Evolutionary conservation across 1,139 yeast species (phyloP).

Genomic region (Arxiozyma slooffiae): DNA sequence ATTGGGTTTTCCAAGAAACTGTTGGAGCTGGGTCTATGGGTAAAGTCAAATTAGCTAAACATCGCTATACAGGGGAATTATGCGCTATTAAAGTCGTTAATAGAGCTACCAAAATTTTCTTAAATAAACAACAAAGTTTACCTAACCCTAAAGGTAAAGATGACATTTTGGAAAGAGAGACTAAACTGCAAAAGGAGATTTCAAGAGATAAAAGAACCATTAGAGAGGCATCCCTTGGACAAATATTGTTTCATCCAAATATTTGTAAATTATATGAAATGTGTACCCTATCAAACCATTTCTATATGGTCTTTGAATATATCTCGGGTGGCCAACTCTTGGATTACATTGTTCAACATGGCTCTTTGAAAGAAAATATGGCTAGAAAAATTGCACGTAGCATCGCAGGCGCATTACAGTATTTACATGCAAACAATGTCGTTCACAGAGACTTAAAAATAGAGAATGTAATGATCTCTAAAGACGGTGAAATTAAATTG

Average conservation of each 20-base stretch:
- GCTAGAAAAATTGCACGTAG: constrained; percentile 92
- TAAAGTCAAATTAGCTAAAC: constrained; percentile 86
- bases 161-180: constrained; percentile 43
- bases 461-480: constrained; percentile 89
- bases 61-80: constrained; percentile 66
- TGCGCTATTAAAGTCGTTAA: constrained; percentile 84
- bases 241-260: constrained; percentile 77
- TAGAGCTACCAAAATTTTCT: constrained; percentile 64
- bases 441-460: constrained; percentile 94
- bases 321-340: constrained; percentile 96
- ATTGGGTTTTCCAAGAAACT: constrained; percentile 91
- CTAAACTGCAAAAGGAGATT: constrained; percentile 72
- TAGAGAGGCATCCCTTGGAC: constrained; percentile 88
- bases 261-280: constrained; percentile 86
- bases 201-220: constrained; percentile 85
- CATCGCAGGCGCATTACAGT: constrained; percentile 87
- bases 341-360: constrained; percentile 93
- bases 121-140: constrained; percentile 65
- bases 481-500: constrained; percentile 84
- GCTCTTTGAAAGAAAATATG: constrained; percentile 79
- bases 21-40: constrained; percentile 99
- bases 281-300: constrained; percentile 91
- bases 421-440: constrained; percentile 84
- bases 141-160: constrained; percentile 43
- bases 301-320: constrained; percentile 90